Conservation (phyloP, 345 rosid genomes). For the Arabis alpina region DNA sequence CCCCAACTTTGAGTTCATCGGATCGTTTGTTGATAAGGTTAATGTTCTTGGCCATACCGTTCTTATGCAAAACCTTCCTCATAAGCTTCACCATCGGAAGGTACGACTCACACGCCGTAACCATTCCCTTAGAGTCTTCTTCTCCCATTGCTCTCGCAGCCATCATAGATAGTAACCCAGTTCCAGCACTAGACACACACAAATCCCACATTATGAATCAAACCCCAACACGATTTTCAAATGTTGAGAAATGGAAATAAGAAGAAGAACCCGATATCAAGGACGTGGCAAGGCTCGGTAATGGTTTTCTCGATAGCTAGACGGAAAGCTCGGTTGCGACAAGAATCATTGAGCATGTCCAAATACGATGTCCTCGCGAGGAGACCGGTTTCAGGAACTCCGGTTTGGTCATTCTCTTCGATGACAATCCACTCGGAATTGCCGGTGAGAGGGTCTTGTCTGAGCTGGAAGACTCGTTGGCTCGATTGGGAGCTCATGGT, state of each 20-base stretch:
- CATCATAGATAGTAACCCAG: constrained; percentile 97
- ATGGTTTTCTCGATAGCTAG: constrained; percentile 49
- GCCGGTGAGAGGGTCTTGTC: constrained; percentile 46
- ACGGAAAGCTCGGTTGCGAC: constrained; percentile 45
- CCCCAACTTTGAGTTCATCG: constrained; percentile 69
- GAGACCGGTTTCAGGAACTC: constrained; percentile 33
- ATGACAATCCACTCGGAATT: constrained; percentile 44
- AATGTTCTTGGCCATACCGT: constrained; percentile 64
- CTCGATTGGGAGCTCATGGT: constrained; percentile 34
- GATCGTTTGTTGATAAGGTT: constrained; percentile 76
- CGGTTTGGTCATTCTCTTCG: constrained; percentile 38
- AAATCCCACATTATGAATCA: not conserved
- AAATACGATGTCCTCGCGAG: constrained; percentile 44
- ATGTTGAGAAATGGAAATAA: not conserved
- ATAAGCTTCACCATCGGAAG: constrained; percentile 94
- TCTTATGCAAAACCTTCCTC: constrained; percentile 75
- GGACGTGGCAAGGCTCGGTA: constrained; percentile 76
- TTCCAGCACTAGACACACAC: constrained; percentile 71
- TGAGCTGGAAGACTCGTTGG: constrained; percentile 49
- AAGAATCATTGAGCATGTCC: constrained; percentile 46
- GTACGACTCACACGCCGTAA: constrained; percentile 91
- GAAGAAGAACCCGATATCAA: constrained; percentile 83
- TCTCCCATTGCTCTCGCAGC: constrained; percentile 63
- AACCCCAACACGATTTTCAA: no score
- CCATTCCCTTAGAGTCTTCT: constrained; percentile 45